Conservation (phyloP, 192 early-diverging fungal genomes). For the Podila horticola region DNA sequence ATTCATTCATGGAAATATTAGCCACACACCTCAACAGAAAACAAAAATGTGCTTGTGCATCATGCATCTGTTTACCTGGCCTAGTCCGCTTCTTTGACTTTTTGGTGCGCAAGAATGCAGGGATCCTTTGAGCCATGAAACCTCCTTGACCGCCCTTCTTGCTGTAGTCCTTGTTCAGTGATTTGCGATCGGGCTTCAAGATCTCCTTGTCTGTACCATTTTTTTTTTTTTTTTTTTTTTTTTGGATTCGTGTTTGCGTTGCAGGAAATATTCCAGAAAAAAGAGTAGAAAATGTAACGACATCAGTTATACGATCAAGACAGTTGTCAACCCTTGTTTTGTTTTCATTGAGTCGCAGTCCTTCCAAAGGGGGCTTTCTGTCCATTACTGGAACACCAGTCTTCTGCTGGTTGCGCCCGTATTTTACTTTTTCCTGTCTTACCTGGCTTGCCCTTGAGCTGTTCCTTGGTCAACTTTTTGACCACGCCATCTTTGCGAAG, state of each 20-base stretch:
- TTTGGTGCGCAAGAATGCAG: constrained; percentile 42
- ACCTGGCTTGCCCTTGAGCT: constrained; percentile 57
- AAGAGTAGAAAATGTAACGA: background rate
- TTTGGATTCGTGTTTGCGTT: background rate
- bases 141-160: constrained; percentile 39
- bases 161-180: constrained; percentile 30
- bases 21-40: background rate
- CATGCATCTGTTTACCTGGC: constrained; percentile 17
- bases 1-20: too few species aligned
- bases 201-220: constrained; percentile 32
- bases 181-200: constrained; percentile 45
- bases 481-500: constrained; percentile 49
- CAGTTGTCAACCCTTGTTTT: too few species aligned
- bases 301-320: too few species aligned
- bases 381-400: background rate
- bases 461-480: constrained; percentile 45
- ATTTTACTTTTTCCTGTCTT: background rate
- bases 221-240: background rate
- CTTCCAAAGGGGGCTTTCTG: too few species aligned
- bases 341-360: too few species aligned
- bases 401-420: background rate
- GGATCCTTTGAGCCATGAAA: constrained; percentile 46
- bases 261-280: background rate
- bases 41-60: background rate
- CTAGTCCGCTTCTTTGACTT: constrained; percentile 45